These are phyloP conservation scores for Cryptococcus amylolentus DNA, from an alignment of 1,284 basidiomycete genomes.

Conservation along the genomic window DNA sequence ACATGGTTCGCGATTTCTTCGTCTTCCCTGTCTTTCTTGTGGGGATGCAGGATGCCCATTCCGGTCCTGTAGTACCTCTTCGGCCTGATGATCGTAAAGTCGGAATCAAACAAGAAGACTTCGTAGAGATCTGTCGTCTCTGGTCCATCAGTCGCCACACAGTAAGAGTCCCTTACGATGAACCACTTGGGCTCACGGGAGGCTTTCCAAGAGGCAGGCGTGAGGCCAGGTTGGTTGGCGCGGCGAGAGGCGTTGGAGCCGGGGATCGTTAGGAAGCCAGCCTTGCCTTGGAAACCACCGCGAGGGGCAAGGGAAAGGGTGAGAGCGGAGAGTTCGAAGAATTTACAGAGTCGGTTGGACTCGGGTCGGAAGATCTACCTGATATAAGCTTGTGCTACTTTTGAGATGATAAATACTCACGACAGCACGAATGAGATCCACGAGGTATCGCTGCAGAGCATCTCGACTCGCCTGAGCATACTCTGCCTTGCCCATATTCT, in stretches of 20 bases:
- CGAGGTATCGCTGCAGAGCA: constrained; percentile 80
- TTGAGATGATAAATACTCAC: constrained; percentile 53
- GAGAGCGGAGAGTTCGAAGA: constrained; percentile 89
- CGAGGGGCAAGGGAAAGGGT: constrained; percentile 78
- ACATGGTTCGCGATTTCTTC: constrained; percentile 18
- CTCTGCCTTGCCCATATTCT: constrained; percentile 56
- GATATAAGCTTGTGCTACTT: not conserved
- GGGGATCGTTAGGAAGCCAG: constrained; percentile 67
- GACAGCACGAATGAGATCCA: constrained; percentile 82
- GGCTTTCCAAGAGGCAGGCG: constrained; percentile 58
- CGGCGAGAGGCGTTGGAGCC: constrained; percentile 51
- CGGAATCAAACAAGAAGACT: constrained; percentile 86
- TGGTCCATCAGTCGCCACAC: constrained; percentile 81
- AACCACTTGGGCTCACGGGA: constrained; percentile 83
- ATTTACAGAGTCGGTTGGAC: constrained; percentile 86
- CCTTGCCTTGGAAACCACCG: constrained; percentile 77
- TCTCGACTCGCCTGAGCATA: constrained; percentile 78
- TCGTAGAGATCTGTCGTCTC: constrained; percentile 84
- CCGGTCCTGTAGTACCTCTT: constrained; percentile 48
- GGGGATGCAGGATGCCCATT: constrained; percentile 35
- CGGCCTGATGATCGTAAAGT: constrained; percentile 73
- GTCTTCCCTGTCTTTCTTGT: constrained; percentile 13
- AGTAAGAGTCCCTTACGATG: constrained; percentile 86
- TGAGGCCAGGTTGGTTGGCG: constrained; percentile 51
- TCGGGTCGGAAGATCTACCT: constrained; percentile 91